Evolutionary conservation across 306 rosid genomes (phyloP), one percentile per base, ranked within the genome.

Genomic region (Inga oerstediana): DNA sequence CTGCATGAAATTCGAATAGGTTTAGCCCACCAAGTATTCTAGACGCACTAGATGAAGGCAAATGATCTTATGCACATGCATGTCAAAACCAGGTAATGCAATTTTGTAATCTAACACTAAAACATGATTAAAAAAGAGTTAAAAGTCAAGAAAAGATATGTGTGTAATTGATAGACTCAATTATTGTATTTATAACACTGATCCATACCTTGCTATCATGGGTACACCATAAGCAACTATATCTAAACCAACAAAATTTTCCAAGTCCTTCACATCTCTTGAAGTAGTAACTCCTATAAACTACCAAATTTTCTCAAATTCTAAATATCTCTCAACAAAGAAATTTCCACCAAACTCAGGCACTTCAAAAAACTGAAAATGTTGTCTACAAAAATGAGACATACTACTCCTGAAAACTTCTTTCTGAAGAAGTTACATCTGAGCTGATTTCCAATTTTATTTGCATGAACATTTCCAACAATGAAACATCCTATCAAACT

Each of bases 391-490:
- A 75, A 1, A 19, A 39, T 72, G 11, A 65, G 32, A 39, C 49
- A 49, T 27, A 37, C 51, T 78, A 44, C 35, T 14, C 16, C 48
- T 59, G 48, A 54, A 61, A 83, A 45, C 71, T 45, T 45, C 48
- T 45, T 45, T 9, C 48, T 45, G 17, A 71, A 20, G 4, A 71
- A 44, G 12, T 19, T 37, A 75, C 46, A 49, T 17, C 46, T 37
- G 34, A 48, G 39, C 19, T 17, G n/a, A 44, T 34, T 4, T 37
- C 48, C 5, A 8, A 10, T 34, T 71, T 17, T 41, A 52, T 39
- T 74, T 39, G 61, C 66, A 27, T 37, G 52, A 58, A 17, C 68
- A 75, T 61, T 58, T 45, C 37, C 73, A 72, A 51, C 32, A 66
- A 65, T 24, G 61, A 79, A 66, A 7, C 15, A 32, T 58, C 73